phyloP scores from a whole-genome alignment of 495 filamentous ascomycete genomes.

The Mytilinidion resinicola region DNA sequence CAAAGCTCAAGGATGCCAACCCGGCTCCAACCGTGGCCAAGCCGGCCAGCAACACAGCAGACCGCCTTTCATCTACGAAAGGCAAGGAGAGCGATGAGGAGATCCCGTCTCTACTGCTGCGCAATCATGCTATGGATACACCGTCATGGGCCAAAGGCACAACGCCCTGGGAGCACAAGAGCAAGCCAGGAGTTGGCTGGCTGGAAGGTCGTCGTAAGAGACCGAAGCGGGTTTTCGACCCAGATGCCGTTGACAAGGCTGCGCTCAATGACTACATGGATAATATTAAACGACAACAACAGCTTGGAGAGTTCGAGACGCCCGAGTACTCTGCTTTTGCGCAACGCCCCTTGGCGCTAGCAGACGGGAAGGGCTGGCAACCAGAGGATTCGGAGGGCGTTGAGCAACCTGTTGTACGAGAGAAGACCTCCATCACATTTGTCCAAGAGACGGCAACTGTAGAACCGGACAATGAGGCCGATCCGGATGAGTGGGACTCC shows the following conservation, averaged over 20 bases:
- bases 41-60: neutral
- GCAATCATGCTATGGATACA: neutral
- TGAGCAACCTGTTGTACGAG: too few species aligned
- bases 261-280: constrained; percentile 66
- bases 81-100: too few species aligned
- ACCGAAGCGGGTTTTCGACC: neutral
- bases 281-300: constrained; percentile 46
- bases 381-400: neutral
- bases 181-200: constrained; percentile 28
- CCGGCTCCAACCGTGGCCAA: too few species aligned
- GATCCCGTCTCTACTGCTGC: constrained; percentile 8
- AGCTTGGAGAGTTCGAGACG: neutral
- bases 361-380: constrained; percentile 26
- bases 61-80: neutral
- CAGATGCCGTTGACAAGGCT: constrained; percentile 48
- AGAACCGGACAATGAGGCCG: neutral
- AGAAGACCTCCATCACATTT: too few species aligned
- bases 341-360: constrained; percentile 13
- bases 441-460: neutral
- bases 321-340: constrained; percentile 2
- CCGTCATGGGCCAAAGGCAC: constrained; percentile 8
- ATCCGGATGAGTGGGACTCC: constrained; percentile 36
- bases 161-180: constrained; percentile 17
- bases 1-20: too few species aligned
- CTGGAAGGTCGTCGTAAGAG: neutral